Base-by-base conservation (phyloP, 306 rosid genomes). In the Lathyrus oleraceus region DNA sequence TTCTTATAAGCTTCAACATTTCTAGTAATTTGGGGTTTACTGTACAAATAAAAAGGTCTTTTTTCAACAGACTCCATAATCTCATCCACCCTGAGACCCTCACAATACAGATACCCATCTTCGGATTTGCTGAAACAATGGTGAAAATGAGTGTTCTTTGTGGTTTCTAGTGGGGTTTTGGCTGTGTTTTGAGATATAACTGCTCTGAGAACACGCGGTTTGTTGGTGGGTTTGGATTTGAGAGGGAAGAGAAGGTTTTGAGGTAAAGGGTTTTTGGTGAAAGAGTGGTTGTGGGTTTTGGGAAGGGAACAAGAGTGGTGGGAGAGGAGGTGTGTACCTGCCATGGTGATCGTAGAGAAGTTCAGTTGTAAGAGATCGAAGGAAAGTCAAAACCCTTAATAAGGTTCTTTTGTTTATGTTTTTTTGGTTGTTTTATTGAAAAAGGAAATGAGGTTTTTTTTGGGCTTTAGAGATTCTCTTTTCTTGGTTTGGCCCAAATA, bases 1-100 rank as follows among this genome's bases (percentile, higher is more conserved):
- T 85, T 87, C 20, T 28, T 85, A 61, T 91, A 94, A n/a, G 96
- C 92, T 67, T 85, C 95, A 40, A 88, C 82, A 52, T 90, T 94
- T 62, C 98, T 80, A 10, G 96, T 91, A 10, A 94, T 88, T 80
- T 91, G 97, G 2, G 89, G 92, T 61, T 91, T 91, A 62, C 99
- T 94, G 77, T 88, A 94, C 64, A 94, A 81, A 69, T 94, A 94
- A 75, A 94, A 94, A 16, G 99, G 97, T 7, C 99, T 81, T 61
- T 60, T 91, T 69, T 91, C 97, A 19, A 87, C 90, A n/a, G 91
- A 69, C 2, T 94, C 98, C 89, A 94, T 87, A 73, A 90, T 84
- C 17, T 93, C 98, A 54, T 93, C 87, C 38, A 93, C 91, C 79
- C 81, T 90, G 15, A 79, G 63, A 6, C 83, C 85, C 70, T 90